phyloP scores from a whole-genome alignment of 495 filamentous ascomycete genomes.

The Aspergillus heteromorphus region DNA sequence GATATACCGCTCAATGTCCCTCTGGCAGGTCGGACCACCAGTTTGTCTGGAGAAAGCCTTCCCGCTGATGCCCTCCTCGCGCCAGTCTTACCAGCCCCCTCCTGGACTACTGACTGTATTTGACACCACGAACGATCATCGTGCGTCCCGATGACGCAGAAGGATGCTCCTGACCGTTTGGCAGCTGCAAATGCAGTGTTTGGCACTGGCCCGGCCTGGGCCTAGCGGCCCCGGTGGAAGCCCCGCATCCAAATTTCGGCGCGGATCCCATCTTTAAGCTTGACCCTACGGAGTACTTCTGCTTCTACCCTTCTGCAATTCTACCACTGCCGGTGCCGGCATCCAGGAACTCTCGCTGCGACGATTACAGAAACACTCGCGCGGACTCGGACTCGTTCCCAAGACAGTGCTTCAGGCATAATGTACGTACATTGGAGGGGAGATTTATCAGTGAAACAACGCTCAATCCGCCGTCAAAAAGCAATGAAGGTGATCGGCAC shows the following conservation, averaged over 20 bases:
- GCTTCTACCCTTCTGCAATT: no score
- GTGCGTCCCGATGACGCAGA: no score
- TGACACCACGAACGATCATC: no score
- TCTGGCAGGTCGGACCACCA: conserved; percentile 8
- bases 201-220: background rate
- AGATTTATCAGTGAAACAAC: background rate
- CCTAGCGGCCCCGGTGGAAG: conserved; percentile 1
- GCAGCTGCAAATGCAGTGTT: background rate
- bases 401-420: no score
- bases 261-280: background rate
- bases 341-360: background rate
- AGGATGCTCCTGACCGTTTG: no score
- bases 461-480: background rate
- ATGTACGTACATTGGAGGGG: no score
- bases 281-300: background rate
- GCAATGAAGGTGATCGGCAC: background rate
- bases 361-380: no score
- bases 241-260: conserved; percentile 1
- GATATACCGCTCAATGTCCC: background rate
- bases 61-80: conserved; percentile 18
- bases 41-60: conserved; percentile 7
- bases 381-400: no score
- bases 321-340: no score
- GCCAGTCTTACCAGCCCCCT: conserved; percentile 58
- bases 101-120: conserved; percentile 64